phyloP scores from a whole-genome alignment of 2,329 filamentous ascomycete genomes.

The Dactylellina sp. region DNA sequence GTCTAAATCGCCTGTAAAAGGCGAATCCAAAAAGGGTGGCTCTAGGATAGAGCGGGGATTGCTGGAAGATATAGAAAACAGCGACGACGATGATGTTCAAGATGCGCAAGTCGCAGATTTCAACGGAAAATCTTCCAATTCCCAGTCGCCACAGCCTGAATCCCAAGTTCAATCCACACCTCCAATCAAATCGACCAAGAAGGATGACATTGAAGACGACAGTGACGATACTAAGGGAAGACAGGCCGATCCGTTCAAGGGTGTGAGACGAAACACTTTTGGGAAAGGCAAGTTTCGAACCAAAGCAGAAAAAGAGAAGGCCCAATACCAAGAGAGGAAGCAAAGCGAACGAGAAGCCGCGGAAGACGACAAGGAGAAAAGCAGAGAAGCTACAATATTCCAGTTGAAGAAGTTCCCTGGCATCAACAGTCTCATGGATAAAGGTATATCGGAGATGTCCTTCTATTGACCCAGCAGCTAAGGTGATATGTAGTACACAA shows the following conservation, averaged over 20 bases:
- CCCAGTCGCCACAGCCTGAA: slow-evolving; percentile 4
- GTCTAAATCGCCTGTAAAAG: slow-evolving; percentile 34
- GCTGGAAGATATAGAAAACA: slow-evolving; percentile 45
- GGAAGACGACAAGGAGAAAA: neutral
- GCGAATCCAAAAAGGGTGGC: neutral
- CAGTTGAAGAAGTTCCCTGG: neutral
- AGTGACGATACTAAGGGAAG: slow-evolving; percentile 11
- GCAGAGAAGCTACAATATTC: neutral
- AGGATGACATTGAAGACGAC: slow-evolving; percentile 36
- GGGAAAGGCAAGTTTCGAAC: slow-evolving; percentile 40
- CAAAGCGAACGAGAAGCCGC: slow-evolving; percentile 10
- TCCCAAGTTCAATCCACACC: neutral
- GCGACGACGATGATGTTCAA: slow-evolving; percentile 20
- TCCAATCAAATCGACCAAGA: neutral
- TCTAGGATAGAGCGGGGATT: neutral
- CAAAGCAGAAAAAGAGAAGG: slow-evolving; percentile 18
- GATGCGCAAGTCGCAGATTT: slow-evolving; percentile 5
- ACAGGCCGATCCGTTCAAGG: neutral
- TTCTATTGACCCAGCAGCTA: neutral
- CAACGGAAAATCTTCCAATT: neutral
- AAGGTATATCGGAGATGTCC: slow-evolving; percentile 9
- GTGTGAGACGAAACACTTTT: neutral
- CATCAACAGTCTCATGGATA: slow-evolving; percentile 5
- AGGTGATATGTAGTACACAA: slow-evolving; percentile 28
- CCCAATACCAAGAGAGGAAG: slow-evolving; percentile 21